Evolutionary conservation across 257 asterid genomes (phyloP).

Genomic region (Nicotiana tabacum): DNA sequence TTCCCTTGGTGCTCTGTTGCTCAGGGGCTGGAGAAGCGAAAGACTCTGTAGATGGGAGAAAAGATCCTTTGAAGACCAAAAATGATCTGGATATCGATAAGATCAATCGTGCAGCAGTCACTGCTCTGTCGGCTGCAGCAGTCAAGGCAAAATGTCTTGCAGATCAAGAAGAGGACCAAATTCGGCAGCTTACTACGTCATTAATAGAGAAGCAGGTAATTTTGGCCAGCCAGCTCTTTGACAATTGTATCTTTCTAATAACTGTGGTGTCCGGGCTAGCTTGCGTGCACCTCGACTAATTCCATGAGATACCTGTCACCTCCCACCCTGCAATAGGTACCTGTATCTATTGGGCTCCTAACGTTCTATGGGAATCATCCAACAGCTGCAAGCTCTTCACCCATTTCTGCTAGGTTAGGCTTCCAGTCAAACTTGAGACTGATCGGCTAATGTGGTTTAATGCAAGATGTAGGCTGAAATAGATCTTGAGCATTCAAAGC

Average conservation of each 20-base stretch:
- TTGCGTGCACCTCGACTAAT: too few relatives aligned
- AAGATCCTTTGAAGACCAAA: conserved; percentile 27
- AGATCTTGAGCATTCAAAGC: neutral
- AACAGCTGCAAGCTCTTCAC: neutral
- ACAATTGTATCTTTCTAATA: neutral
- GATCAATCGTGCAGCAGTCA: conserved; percentile 68
- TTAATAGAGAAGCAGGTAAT: conserved; percentile 86
- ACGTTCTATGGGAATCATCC: neutral
- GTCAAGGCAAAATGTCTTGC: conserved; percentile 96
- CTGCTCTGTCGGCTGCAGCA: conserved; percentile 93
- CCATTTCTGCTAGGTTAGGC: neutral
- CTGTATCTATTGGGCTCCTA: neutral
- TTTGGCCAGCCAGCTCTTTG: neutral
- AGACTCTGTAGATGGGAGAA: conserved; percentile 24
- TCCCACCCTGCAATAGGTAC: too few relatives aligned
- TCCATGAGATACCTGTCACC: too few relatives aligned
- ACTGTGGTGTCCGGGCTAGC: too few relatives aligned
- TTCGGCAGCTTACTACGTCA: conserved; percentile 67
- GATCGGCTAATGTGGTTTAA: neutral
- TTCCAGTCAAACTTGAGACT: neutral
- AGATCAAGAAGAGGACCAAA: conserved; percentile 84
- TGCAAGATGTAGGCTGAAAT: conserved; percentile 1
- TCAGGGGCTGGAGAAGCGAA: conserved; percentile 20
- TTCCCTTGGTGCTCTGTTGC: conserved; percentile 6
- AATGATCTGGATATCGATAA: conserved; percentile 36